Evolutionary conservation across 495 filamentous ascomycete species (phyloP).

Genomic region (Bacidia gigantensis): DNA sequence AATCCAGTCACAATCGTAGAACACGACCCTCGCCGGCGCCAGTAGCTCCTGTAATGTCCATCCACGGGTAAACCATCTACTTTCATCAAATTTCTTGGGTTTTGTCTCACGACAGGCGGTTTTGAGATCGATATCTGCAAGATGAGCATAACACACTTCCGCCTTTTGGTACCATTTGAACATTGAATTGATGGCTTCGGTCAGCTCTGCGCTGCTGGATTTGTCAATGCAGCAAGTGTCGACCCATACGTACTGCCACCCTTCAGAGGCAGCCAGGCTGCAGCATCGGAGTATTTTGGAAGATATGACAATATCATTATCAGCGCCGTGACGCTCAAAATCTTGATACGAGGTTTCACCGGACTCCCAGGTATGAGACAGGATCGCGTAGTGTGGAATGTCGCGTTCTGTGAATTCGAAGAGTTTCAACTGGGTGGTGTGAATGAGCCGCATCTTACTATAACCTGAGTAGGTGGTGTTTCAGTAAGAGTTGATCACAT

Average conservation of each 20-base stretch:
- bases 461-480: not conserved
- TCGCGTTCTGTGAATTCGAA: slow-evolving; percentile 22
- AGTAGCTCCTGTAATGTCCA: slow-evolving; percentile 34
- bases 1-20: slow-evolving; percentile 23
- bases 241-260: slow-evolving; percentile 25
- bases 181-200: slow-evolving; percentile 25
- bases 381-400: slow-evolving; percentile 22
- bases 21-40: slow-evolving; percentile 19
- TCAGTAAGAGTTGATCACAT: too few relatives aligned
- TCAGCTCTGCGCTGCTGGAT: slow-evolving; percentile 25
- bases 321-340: not conserved
- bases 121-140: slow-evolving; percentile 13
- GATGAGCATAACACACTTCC: slow-evolving; percentile 20
- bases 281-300: slow-evolving; percentile 22
- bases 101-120: not conserved
- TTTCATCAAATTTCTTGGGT: not conserved
- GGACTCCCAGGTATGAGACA: slow-evolving; percentile 24
- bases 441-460: slow-evolving; percentile 29
- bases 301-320: slow-evolving; percentile 14
- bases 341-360: slow-evolving; percentile 10
- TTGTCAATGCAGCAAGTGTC: slow-evolving; percentile 32
- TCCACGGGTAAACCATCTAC: slow-evolving; percentile 28
- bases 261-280: slow-evolving; percentile 17
- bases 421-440: slow-evolving; percentile 27
- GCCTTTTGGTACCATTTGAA: slow-evolving; percentile 22